Conservation (phyloP, 257 asterid genomes). For the Schizonepeta tenuifolia region DNA sequence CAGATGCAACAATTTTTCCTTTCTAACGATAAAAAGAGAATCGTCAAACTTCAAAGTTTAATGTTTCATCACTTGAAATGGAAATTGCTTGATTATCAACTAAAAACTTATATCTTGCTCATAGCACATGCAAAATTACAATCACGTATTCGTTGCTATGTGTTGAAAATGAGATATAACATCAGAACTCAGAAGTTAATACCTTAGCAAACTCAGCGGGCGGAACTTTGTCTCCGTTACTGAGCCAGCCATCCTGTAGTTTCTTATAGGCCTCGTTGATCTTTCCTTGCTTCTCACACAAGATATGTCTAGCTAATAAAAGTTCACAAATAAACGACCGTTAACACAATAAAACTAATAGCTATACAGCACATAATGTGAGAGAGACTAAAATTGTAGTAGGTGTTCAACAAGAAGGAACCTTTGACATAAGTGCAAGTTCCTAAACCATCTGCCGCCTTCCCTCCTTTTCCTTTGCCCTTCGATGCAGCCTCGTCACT, state of each 20-base stretch:
- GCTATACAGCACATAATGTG: background rate
- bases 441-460: constrained; percentile 75
- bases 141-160: constrained; percentile 7
- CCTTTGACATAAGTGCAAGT: constrained; percentile 99
- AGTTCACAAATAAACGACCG: constrained; percentile 6
- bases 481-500: constrained; percentile 79
- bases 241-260: constrained; percentile 97
- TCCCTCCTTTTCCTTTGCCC: constrained; percentile 90
- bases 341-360: constrained; percentile 2
- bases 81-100: constrained; percentile 10
- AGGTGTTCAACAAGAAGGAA: constrained; percentile 26
- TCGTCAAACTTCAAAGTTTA: background rate
- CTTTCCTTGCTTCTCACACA: constrained; percentile 99
- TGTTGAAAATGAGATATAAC: background rate
- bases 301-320: constrained; percentile 82
- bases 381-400: background rate
- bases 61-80: background rate
- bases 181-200: constrained; percentile 9
- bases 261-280: constrained; percentile 97
- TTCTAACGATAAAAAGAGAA: background rate
- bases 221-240: constrained; percentile 95
- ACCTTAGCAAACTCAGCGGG: constrained; percentile 99
- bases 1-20: background rate
- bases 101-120: background rate
- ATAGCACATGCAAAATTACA: constrained; percentile 5